Evolutionary conservation across 768 basidiomycete genomes (phyloP), one percentile per base, ranked within the genome.

Genomic region (Inosperma sp.): DNA sequence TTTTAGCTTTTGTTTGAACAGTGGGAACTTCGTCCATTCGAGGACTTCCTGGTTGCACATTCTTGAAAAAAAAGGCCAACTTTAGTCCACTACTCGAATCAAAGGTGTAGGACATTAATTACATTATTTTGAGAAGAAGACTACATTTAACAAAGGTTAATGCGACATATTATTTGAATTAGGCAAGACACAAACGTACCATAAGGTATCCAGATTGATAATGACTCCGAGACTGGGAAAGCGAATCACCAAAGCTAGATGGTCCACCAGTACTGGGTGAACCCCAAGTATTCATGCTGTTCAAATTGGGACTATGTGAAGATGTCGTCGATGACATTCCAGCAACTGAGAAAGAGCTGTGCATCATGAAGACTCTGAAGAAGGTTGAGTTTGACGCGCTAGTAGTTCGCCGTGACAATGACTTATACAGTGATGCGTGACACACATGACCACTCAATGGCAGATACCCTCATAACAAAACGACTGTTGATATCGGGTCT

Each of bases 141-240:
- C 84, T 86, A 48, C 5, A 47, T 5, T 25, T 14, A 45, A 8
- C 19, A 22, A 29, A 22, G 6, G n/a, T 51, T 30, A 33, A 31
- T 29, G 39, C 36, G 25, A n/a, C n/a, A n/a, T n/a, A 22, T n/a
- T 23, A 46, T 14, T 36, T 47, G 13, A 52, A 40, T n/a, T 33
- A 17, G n/a, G 21, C 31, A 16, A 12, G 23, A 31, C 17, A 4
- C 4, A 46, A 34, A 58, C 81, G 51, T 41, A 88, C 88, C 83
- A 91, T 79, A 47, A 91, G 73, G 65, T 89, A 91, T 3, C 88
- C 88, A 30, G 85, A 75, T 59, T 89, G 88, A 63, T 90, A 90
- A 58, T 86, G 85, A 48, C 83, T 80, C 56, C 86, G 75, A 3
- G 84, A 82, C 65, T 86, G 85, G 6, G 82, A 77, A 45, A 89